Evolutionary conservation across 2,329 filamentous ascomycete genomes (phyloP).

Genomic region (Cercospora berteroae): DNA sequence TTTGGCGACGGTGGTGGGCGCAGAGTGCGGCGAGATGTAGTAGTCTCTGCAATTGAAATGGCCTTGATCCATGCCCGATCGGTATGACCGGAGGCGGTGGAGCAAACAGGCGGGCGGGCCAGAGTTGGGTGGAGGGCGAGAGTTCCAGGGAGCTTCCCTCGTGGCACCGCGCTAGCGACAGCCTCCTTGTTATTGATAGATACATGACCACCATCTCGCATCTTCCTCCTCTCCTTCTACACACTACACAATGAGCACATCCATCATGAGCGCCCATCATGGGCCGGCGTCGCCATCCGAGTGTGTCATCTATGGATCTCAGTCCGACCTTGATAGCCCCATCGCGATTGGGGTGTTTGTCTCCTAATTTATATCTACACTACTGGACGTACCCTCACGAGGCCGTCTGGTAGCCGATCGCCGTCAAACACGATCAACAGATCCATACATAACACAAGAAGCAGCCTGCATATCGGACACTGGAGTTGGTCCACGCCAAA

Average conservation of each 20-base stretch:
- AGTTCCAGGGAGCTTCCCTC: not conserved
- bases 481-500: too few species aligned
- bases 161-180: not conserved
- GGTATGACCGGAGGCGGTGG: not conserved
- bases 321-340: conserved; percentile 50
- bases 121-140: not conserved
- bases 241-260: conserved; percentile 22
- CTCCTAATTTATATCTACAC: conserved; percentile 40
- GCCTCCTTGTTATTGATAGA: conserved; percentile 1
- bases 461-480: not conserved
- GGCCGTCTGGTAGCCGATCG: conserved; percentile 22
- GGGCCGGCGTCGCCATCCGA: conserved; percentile 22
- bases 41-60: conserved; percentile 42
- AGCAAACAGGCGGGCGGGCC: not conserved
- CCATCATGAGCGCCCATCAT: conserved; percentile 18
- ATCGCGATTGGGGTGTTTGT: conserved; percentile 51
- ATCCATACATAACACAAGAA: not conserved
- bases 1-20: conserved; percentile 28
- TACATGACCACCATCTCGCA: conserved; percentile 1
- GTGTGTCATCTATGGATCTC: conserved; percentile 21
- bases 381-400: conserved; percentile 24
- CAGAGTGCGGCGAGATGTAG: conserved; percentile 32
- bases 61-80: conserved; percentile 35
- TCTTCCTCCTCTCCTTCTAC: conserved; percentile 14
- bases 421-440: conserved; percentile 14